Evolutionary conservation across 306 rosid genomes (phyloP).

Genomic region (Cucumis cinereus): DNA sequence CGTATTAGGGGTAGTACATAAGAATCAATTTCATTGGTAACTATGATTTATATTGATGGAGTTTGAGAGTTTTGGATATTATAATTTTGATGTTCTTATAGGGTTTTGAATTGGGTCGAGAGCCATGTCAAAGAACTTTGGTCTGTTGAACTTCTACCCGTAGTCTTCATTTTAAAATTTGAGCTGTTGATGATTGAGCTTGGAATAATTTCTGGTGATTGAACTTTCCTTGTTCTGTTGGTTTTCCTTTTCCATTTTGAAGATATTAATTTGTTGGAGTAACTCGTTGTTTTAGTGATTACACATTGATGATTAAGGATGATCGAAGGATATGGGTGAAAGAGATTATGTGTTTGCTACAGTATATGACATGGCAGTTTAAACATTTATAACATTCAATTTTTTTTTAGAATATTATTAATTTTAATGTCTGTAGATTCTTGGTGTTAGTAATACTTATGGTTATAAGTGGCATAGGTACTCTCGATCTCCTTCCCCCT

Average conservation of each 20-base stretch:
- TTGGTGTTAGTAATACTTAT: background rate
- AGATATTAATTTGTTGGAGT: background rate
- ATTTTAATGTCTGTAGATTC: background rate
- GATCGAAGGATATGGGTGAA: background rate
- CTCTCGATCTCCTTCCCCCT: constrained; percentile 74
- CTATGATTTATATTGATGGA: background rate
- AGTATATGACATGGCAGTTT: background rate
- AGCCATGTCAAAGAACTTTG: background rate
- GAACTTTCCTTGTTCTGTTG: background rate
- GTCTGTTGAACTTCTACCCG: background rate
- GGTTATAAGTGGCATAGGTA: constrained; percentile 24
- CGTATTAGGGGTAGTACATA: background rate
- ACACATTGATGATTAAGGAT: background rate
- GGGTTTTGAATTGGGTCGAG: background rate
- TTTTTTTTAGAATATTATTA: background rate
- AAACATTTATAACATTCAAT: background rate
- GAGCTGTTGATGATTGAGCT: background rate
- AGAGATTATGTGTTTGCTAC: background rate
- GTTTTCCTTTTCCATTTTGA: background rate
- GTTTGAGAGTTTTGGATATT: background rate
- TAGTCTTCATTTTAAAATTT: background rate
- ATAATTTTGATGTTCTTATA: background rate
- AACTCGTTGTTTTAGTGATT: background rate
- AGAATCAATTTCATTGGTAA: background rate
- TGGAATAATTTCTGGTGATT: background rate